Conservation (phyloP, 129 eudicot species). For the Smallanthus sonchifolius region DNA sequence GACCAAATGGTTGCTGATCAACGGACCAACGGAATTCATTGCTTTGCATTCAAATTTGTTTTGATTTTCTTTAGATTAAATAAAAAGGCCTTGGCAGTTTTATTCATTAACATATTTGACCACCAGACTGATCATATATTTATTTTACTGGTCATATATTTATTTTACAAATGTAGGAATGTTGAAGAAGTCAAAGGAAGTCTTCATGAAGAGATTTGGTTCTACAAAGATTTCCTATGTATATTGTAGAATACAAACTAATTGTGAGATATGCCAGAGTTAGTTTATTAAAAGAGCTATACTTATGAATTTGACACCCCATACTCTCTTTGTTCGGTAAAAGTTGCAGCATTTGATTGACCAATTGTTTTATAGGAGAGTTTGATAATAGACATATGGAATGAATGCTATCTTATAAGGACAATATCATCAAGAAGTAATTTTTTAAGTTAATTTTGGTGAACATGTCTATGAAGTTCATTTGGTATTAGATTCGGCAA, state of each 20-base stretch:
- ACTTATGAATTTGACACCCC: background rate
- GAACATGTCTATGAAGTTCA: no score
- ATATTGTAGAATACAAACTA: background rate
- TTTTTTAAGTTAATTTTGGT: no score
- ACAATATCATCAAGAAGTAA: background rate
- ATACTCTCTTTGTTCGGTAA: background rate
- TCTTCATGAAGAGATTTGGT: slow-evolving; percentile 37
- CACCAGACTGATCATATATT: background rate
- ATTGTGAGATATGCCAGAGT: background rate
- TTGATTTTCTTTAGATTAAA: no score
- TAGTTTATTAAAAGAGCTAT: background rate
- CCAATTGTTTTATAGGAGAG: background rate
- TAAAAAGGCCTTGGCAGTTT: no score
- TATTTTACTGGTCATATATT: background rate
- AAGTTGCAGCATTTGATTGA: background rate
- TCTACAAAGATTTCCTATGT: slow-evolving; percentile 23
- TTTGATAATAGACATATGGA: background rate
- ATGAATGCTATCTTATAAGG: background rate
- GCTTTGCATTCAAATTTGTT: no score
- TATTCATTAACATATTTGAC: no score
- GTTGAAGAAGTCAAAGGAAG: slow-evolving; percentile 69
- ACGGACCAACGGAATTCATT: no score
- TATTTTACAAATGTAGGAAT: slow-evolving; percentile 50
- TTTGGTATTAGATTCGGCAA: no score
- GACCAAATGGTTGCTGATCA: no score